These are phyloP conservation scores for Wallacemonas sp. DNA, from an alignment of 208 protist species.

Conservation along the genomic window DNA sequence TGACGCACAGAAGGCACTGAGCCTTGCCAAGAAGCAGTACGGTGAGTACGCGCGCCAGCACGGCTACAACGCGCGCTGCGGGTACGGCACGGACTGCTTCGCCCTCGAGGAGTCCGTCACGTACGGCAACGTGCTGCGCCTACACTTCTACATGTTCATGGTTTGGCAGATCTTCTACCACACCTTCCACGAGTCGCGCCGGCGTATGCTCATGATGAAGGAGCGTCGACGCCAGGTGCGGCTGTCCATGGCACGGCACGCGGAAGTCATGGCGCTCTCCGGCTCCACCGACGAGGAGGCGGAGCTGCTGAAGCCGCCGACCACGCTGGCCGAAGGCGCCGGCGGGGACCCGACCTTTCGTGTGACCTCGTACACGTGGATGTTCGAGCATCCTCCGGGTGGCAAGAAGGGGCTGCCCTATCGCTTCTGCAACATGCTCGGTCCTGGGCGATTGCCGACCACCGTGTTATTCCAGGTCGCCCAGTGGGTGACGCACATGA, in stretches of 20 bases:
- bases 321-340: constrained; percentile 33
- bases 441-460: constrained; percentile 43
- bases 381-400: constrained; percentile 66
- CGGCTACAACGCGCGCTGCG: constrained; percentile 42
- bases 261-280: constrained; percentile 44
- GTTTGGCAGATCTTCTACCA: constrained; percentile 70
- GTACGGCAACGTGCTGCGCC: constrained; percentile 44
- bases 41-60: constrained; percentile 30
- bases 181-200: constrained; percentile 49
- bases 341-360: constrained; percentile 40
- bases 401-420: constrained; percentile 54
- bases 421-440: constrained; percentile 52
- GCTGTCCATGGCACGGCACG: constrained; percentile 25
- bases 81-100: constrained; percentile 50
- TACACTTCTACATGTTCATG: constrained; percentile 69
- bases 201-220: constrained; percentile 25
- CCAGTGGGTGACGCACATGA: constrained; percentile 51
- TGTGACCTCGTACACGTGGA: constrained; percentile 71
- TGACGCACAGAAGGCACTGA: constrained; percentile 5
- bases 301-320: constrained; percentile 31
- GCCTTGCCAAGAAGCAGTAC: constrained; percentile 8
- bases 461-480: constrained; percentile 52
- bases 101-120: constrained; percentile 48
- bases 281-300: constrained; percentile 34
- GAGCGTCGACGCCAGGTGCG: constrained; percentile 22